Percentiles rank a stretch among this genome's conserved stretches.
Conservation (phyloP, 352 stramenopile species). For the Phytophthora brassicae region DNA sequence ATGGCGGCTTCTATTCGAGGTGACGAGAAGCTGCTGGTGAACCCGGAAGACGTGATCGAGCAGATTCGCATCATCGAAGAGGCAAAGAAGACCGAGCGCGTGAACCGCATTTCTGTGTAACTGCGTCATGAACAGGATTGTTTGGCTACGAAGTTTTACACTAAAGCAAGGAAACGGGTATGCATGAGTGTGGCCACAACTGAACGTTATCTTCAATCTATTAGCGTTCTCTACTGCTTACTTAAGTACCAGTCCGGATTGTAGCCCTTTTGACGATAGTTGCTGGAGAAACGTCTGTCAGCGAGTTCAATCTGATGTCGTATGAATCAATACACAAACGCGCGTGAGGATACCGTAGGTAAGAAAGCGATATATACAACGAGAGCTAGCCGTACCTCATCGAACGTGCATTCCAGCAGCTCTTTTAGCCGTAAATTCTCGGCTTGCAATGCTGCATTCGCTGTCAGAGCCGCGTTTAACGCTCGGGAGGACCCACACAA, state of each 20-base stretch:
- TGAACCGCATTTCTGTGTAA: conserved; percentile 38
- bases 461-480: conserved; percentile 13
- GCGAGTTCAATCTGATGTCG: conserved; percentile 24
- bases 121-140: too few relatives aligned
- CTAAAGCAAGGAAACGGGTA: too few relatives aligned
- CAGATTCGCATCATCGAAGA: conserved; percentile 79
- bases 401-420: conserved; percentile 39
- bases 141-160: too few relatives aligned
- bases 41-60: conserved; percentile 49
- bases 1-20: conserved; percentile 62
- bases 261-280: conserved; percentile 24
- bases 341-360: conserved; percentile 8
- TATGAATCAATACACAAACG: not conserved
- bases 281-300: conserved; percentile 25
- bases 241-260: not conserved
- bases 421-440: conserved; percentile 41
- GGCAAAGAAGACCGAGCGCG: conserved; percentile 57
- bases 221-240: not conserved
- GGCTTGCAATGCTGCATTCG: conserved; percentile 29
- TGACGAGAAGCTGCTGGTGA: conserved; percentile 48
- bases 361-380: not conserved
- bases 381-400: conserved; percentile 40
- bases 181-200: not conserved
- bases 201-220: not conserved
- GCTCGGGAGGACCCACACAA: conserved; percentile 7